Evolutionary conservation across 805 yeast genomes (phyloP).

Genomic region (Debaryomyces prosopidis): DNA sequence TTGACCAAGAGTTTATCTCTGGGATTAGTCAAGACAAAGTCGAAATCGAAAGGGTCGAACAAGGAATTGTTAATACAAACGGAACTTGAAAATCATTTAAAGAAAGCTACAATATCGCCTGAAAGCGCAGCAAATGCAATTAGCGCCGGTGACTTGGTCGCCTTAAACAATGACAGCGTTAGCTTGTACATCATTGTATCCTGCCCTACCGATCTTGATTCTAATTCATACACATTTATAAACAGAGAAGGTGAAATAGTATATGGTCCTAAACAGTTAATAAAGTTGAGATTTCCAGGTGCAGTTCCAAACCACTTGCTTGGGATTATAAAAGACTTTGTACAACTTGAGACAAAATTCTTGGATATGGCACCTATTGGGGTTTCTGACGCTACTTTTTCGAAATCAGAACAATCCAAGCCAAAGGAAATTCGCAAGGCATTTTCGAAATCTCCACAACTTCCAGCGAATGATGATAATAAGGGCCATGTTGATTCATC

Average conservation of each 20-base stretch:
- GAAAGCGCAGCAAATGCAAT: slow-evolving; percentile 20
- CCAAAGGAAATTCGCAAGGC: slow-evolving; percentile 16
- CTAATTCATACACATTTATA: slow-evolving; percentile 58
- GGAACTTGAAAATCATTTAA: slow-evolving; percentile 6
- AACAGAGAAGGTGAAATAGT: slow-evolving; percentile 57
- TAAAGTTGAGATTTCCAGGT: slow-evolving; percentile 55
- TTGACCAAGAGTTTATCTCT: background rate
- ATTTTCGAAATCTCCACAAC: background rate
- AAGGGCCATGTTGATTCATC: slow-evolving; percentile 8
- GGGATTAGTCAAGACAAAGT: background rate
- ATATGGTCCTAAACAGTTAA: slow-evolving; percentile 45
- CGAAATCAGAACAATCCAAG: slow-evolving; percentile 20
- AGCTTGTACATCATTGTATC: slow-evolving; percentile 56
- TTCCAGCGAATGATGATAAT: background rate
- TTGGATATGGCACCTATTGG: slow-evolving; percentile 40
- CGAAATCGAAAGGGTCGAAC: background rate
- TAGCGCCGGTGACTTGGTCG: slow-evolving; percentile 64
- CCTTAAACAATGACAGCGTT: slow-evolving; percentile 44
- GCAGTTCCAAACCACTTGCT: slow-evolving; percentile 38
- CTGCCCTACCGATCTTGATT: slow-evolving; percentile 49
- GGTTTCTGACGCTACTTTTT: slow-evolving; percentile 29
- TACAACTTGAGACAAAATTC: slow-evolving; percentile 30
- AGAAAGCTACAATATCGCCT: slow-evolving; percentile 17
- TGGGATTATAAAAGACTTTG: slow-evolving; percentile 20
- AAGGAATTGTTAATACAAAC: background rate